These are phyloP conservation scores for Lodderomyces beijingensis DNA, from an alignment of 1,139 yeast genomes.

Conservation along the genomic window DNA sequence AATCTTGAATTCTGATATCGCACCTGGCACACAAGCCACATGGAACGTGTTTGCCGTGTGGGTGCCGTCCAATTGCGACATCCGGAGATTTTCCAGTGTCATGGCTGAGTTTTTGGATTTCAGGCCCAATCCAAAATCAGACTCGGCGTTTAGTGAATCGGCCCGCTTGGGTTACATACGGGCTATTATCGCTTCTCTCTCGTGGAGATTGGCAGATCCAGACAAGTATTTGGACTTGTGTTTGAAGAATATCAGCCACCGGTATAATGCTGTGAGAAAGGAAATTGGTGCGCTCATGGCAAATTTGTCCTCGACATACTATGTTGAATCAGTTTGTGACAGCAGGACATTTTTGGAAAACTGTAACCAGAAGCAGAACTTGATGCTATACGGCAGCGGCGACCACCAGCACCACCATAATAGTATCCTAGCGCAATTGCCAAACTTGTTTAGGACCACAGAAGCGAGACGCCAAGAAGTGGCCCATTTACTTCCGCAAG, in stretches of 20 bases:
- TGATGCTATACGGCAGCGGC: conserved; percentile 16
- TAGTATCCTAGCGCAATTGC: conserved; percentile 20
- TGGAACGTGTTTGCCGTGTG: conserved; percentile 82
- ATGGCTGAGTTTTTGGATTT: conserved; percentile 44
- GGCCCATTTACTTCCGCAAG: conserved; percentile 37
- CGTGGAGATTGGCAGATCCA: conserved; percentile 56
- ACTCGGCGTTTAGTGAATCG: conserved; percentile 66
- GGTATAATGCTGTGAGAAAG: conserved; percentile 72
- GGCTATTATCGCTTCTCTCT: conserved; percentile 49
- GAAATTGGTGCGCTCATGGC: conserved; percentile 66
- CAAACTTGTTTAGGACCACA: conserved; percentile 37
- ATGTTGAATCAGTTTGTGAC: conserved; percentile 45
- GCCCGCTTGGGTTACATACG: conserved; percentile 58
- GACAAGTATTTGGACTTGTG: conserved; percentile 46
- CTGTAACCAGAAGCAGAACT: conserved; percentile 20
- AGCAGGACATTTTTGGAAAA: conserved; percentile 40
- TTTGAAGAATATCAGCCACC: conserved; percentile 50
- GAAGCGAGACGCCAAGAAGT: conserved; percentile 41
- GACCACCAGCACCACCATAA: conserved; percentile 15
- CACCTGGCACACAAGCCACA: conserved; percentile 70
- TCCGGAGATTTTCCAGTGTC: conserved; percentile 60
- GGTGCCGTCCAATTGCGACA: conserved; percentile 62
- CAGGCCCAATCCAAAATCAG: conserved; percentile 48
- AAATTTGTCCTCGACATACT: conserved; percentile 49
- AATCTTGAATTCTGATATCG: conserved; percentile 56